Percentiles rank a stretch among this genome's conserved stretches.
phyloP scores from a whole-genome alignment of 1,284 basidiomycete species.

The Cutaneotrichosporon cavernicola region DNA sequence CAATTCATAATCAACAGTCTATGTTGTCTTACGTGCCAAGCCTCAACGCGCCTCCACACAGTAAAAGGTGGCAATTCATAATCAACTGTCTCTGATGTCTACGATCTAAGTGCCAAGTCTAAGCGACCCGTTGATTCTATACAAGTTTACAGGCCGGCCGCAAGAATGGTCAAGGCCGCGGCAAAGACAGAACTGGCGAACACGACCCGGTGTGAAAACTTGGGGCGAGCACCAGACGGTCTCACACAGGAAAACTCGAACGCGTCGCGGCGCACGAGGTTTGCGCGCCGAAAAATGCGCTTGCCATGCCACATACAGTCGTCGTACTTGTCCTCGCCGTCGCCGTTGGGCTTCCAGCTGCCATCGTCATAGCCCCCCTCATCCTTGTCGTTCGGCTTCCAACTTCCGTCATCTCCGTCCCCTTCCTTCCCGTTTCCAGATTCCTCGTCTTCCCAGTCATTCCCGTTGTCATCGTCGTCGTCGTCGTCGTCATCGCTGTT shows the following conservation, averaged over 20 bases:
- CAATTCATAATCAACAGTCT: too few species aligned
- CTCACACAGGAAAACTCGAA: not conserved
- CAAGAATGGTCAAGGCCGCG: not conserved
- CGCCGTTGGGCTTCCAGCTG: not conserved
- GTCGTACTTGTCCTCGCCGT: not conserved
- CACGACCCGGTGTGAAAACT: not conserved
- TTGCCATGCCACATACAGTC: not conserved
- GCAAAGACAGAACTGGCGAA: not conserved
- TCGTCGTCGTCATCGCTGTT: not conserved
- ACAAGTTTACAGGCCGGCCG: not conserved
- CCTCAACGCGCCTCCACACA: too few species aligned
- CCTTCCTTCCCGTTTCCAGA: not conserved
- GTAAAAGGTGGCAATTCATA: too few species aligned
- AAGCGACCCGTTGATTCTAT: not conserved
- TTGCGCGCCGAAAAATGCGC: not conserved
- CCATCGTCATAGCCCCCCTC: not conserved
- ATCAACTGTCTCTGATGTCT: not conserved
- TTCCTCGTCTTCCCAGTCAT: not conserved
- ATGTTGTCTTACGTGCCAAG: not conserved
- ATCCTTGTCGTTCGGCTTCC: not conserved
- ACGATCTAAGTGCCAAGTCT: not conserved
- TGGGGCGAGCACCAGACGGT: not conserved
- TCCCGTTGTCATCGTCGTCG: not conserved
- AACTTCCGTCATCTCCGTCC: not conserved
- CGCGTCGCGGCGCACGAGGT: not conserved